A percentile compares a stretch with the other conserved stretches of the same genome.
These are phyloP conservation scores for Auricularia cornea DNA, from an alignment of 768 basidiomycete genomes.

Conservation along the genomic window DNA sequence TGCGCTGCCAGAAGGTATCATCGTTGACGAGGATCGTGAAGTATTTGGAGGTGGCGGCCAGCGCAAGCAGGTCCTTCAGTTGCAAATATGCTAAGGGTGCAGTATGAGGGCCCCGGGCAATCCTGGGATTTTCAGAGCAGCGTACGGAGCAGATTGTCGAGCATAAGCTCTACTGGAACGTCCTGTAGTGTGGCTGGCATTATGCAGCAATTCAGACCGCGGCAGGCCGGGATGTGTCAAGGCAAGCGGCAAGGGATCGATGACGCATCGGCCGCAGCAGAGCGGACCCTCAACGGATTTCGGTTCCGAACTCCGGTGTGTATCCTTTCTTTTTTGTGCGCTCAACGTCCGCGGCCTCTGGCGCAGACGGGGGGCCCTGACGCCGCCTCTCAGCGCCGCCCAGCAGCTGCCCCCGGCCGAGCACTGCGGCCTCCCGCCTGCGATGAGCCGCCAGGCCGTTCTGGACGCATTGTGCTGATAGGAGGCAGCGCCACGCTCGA, in stretches of 20 bases:
- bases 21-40: slow-evolving; percentile 57
- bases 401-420: too few species aligned
- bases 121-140: not conserved
- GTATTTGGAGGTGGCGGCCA: slow-evolving; percentile 56
- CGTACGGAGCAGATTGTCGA: slow-evolving; percentile 61
- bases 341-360: too few species aligned
- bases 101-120: not conserved
- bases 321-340: too few species aligned
- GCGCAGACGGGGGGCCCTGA: too few species aligned
- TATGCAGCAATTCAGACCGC: not conserved
- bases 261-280: not conserved
- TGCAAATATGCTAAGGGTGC: slow-evolving; percentile 27
- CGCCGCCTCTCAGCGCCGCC: too few species aligned
- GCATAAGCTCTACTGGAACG: slow-evolving; percentile 67
- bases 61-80: slow-evolving; percentile 44
- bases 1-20: slow-evolving; percentile 73
- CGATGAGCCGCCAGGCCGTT: too few species aligned
- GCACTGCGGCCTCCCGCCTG: too few species aligned
- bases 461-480: too few species aligned
- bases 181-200: slow-evolving; percentile 27
- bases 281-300: too few species aligned
- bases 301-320: too few species aligned
- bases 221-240: not conserved
- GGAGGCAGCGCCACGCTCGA: too few species aligned
- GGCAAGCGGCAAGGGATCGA: not conserved